Evolutionary conservation across 2,329 filamentous ascomycete genomes (phyloP).

Genomic region (Penicillium sp.): DNA sequence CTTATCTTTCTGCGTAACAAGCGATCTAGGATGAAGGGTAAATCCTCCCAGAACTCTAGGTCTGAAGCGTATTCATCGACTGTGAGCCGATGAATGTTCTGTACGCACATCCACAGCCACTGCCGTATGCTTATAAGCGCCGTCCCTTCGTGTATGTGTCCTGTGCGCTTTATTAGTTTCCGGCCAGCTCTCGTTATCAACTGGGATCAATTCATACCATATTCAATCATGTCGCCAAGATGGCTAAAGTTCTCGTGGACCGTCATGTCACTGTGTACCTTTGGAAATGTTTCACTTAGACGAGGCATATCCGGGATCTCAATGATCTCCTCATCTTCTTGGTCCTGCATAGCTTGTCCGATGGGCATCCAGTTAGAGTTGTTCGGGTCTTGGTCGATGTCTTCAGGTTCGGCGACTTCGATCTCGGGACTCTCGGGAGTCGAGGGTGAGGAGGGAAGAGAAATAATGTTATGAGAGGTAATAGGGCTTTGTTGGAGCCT

Average conservation of each 20-base stretch:
- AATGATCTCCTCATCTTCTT: constrained; percentile 32
- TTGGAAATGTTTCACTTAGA: constrained; percentile 40
- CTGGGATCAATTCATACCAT: constrained; percentile 28
- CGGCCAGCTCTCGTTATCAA: not conserved
- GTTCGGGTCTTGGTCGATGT: constrained; percentile 47
- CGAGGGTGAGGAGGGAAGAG: constrained; percentile 44
- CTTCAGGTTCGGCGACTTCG: constrained; percentile 49
- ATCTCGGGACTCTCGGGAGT: constrained; percentile 43
- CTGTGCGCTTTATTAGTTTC: constrained; percentile 21
- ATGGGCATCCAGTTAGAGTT: constrained; percentile 44
- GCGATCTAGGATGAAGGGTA: constrained; percentile 41
- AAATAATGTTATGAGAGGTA: constrained; percentile 33
- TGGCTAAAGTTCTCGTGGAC: constrained; percentile 35
- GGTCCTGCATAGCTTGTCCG: constrained; percentile 34
- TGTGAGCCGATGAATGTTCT: constrained; percentile 34
- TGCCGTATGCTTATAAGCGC: constrained; percentile 38
- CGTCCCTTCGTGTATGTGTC: constrained; percentile 28
- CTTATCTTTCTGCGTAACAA: constrained; percentile 38
- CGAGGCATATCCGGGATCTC: constrained; percentile 34
- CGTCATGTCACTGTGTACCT: constrained; percentile 26
- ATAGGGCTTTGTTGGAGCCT: constrained; percentile 17
- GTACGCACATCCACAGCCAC: constrained; percentile 43
- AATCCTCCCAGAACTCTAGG: constrained; percentile 45
- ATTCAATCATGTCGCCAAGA: constrained; percentile 35
- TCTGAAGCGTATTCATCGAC: constrained; percentile 39